Base-by-base conservation (phyloP, 306 rosid genomes). In the Dalbergia cultrata region DNA sequence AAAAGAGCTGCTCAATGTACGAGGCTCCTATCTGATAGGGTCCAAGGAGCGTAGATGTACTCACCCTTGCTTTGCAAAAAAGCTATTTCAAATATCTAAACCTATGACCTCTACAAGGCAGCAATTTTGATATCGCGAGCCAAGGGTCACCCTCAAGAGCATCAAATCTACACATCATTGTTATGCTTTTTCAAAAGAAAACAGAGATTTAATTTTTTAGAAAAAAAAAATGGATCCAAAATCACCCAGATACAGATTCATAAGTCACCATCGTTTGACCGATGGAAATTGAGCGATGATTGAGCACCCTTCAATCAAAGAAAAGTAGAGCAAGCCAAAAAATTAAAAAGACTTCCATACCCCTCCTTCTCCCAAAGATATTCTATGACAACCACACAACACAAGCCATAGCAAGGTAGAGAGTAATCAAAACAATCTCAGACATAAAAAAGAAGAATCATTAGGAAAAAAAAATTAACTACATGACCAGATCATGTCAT, bases 301-400 rank as follows among this genome's bases (percentile, higher is more conserved):
- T 61, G 70, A 75, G 72, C 43, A 35, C 45, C 70, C 37, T 17
- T 35, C 34, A 21, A 66, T 35, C 19, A n/a, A 41, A 37, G 4
- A 73, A 68, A 74, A 74, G 33, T 39, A 72, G 13, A 84, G 71
- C 31, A 26, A 26, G 31, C 1, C 1, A 14, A 53, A 53, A 4
- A 56, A 78, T 56, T 18, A 52, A 64, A 9, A 58, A 73, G 59
- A 77, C 57, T 33, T 43, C 52, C 74, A 41, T 61, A 3, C 47
- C 19, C 64, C 49, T 21, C 2, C 12, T 53, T 75, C 47, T 3
- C 22, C 33, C 16, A 50, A 57, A 59, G 22, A 67, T 73, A 67
- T 68, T 71, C 3, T 17, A 22, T 49, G 14, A 64, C 66, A 84
- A 64, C 50, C 63, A 75, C 70, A 50, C 18, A 74, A 17, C 70